Evolutionary conservation across 257 asterid species (phyloP), one percentile per base, ranked within the genome.

Genomic region (Thymus mandschuricus): DNA sequence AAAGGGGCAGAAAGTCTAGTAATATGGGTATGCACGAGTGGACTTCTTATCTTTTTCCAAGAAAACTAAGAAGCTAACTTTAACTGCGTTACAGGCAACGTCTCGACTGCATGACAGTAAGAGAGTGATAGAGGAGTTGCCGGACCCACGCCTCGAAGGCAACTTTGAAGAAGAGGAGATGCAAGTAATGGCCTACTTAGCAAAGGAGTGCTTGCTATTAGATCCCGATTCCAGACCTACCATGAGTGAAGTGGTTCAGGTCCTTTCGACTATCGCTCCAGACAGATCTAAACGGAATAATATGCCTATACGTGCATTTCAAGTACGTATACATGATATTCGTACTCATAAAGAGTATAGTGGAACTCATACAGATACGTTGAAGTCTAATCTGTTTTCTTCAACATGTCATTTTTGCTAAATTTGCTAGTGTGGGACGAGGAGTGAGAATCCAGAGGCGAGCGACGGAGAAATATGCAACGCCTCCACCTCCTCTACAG

Each of bases 221-320:
- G 99, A 94, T 78, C 99, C 99, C 5, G 97, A 91, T 70, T 85
- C 92, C 72, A 92, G 98, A 74, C 99, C 99, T 48, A 89, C 82
- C 75, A 91, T 94, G 99, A 82, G 86, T 10, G 97, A 91, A 78
- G 99, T 94, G 62, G 98, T 94, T 72, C 99, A 94, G 60, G 82
- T 91, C 58, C 91, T 94, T 72, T 91, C 98, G 6, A 88, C 97
- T 10, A 86, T 94, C 51, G 81, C 96, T 64, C 96, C 95, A 1
- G 84, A 86, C 74, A 89, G 85, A 84, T 89, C 92, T 11, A 94
- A 75, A 75, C 68, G 98, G 81, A 88, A 84, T 33, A 78, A 88
- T 79, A 60, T 84, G 69, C 83, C 89, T 1, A 11, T 85, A 15
- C 85, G 79, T 41, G 8, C 78, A 6, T 80, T 77, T 68, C 81